Percentiles rank a stretch among this genome's conserved stretches.
phyloP scores from a whole-genome alignment of 345 rosid genomes.

The Jatropha curcas region DNA sequence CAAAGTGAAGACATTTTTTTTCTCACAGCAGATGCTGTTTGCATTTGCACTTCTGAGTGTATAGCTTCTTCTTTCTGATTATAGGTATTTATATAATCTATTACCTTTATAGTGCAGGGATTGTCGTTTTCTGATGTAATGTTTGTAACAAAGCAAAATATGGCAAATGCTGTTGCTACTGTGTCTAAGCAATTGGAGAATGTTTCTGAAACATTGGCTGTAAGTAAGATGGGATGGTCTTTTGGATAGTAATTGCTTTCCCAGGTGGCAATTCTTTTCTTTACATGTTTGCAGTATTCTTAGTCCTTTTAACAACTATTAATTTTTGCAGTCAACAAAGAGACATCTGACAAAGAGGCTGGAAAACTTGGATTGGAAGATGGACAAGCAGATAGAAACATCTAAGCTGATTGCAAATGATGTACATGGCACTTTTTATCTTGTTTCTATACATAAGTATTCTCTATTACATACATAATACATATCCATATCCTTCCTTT shows the following conservation, averaged over 20 bases:
- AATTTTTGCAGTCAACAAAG: conserved; percentile 68
- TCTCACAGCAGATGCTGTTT: background rate
- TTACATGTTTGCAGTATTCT: conserved; percentile 12
- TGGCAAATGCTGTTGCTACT: conserved; percentile 72
- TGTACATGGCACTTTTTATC: conserved; percentile 35
- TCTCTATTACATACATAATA: background rate
- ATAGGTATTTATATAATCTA: background rate
- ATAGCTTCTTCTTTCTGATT: conserved; percentile 4
- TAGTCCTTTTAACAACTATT: background rate
- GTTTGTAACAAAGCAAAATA: conserved; percentile 90
- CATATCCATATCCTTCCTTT: background rate
- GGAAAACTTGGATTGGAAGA: conserved; percentile 79
- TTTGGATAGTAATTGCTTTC: background rate
- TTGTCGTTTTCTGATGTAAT: conserved; percentile 84
- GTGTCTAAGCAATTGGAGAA: conserved; percentile 83
- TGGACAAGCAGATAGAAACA: conserved; percentile 74
- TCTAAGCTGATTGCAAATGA: conserved; percentile 63
- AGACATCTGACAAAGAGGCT: conserved; percentile 75
- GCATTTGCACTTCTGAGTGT: conserved; percentile 14
- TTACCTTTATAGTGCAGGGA: conserved; percentile 52
- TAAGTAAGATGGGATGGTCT: conserved; percentile 34
- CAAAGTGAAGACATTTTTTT: conserved; percentile 9
- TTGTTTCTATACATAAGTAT: conserved; percentile 2
- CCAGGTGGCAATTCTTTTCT: background rate
- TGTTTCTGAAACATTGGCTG: conserved; percentile 71